Evolutionary conservation across 352 stramenopile species (phyloP).

Genomic region (Aphanomyces euteiches): DNA sequence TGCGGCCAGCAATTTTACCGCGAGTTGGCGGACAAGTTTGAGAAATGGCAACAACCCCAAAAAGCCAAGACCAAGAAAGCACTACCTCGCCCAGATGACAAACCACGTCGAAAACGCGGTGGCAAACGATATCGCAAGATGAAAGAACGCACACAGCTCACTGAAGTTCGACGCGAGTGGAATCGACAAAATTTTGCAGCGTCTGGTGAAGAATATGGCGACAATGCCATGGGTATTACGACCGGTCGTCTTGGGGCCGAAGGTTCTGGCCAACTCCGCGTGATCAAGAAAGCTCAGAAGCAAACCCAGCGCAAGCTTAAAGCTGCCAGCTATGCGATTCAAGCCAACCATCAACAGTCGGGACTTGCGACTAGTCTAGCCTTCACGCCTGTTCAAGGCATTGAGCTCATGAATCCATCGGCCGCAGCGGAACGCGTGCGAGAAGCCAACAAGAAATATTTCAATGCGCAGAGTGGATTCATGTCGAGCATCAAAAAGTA

Average conservation of each 20-base stretch:
- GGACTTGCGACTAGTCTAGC: constrained; percentile 95
- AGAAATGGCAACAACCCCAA: constrained; percentile 96
- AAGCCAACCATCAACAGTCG: constrained; percentile 56
- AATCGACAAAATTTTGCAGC: constrained; percentile 95
- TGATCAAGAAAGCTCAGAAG: constrained; percentile 87
- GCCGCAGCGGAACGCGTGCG: constrained; percentile 87
- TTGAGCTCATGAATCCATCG: constrained; percentile 97
- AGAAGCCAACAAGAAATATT: constrained; percentile 97
- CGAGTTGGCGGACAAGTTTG: constrained; percentile 93
- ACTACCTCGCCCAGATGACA: constrained; percentile 93
- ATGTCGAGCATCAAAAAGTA: constrained; percentile 25
- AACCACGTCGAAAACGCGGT: constrained; percentile 91
- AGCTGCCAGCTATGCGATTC: constrained; percentile 76
- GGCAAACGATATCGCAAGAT: constrained; percentile 93
- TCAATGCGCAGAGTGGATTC: constrained; percentile 93
- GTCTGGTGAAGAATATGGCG: constrained; percentile 94
- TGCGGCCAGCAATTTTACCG: constrained; percentile 83
- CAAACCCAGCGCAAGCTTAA: constrained; percentile 91
- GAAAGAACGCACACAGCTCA: constrained; percentile 97
- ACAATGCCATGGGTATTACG: constrained; percentile 98
- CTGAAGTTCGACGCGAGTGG: constrained; percentile 95
- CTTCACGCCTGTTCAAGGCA: constrained; percentile 95
- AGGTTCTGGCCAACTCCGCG: constrained; percentile 83
- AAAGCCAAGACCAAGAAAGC: constrained; percentile 97
- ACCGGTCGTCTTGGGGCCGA: constrained; percentile 87